Percentiles rank a stretch among this genome's conserved stretches.
Evolutionary conservation across 257 asterid species (phyloP).

Genomic region (Linderniella brevidens): DNA sequence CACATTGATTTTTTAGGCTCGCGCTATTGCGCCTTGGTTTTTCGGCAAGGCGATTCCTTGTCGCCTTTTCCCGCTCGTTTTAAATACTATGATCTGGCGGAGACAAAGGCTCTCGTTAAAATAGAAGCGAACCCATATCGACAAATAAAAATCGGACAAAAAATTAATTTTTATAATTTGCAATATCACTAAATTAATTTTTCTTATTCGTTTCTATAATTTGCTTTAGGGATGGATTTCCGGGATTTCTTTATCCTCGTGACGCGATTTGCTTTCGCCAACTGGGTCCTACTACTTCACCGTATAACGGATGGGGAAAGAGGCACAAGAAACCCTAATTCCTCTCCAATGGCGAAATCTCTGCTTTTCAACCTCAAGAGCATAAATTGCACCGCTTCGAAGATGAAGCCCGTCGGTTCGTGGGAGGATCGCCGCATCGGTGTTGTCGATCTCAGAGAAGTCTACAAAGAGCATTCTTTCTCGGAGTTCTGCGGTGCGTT

Average conservation of each 20-base stretch:
- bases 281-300: conserved; percentile 35
- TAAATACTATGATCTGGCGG: no score
- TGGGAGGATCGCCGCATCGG: conserved; percentile 16
- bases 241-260: conserved; percentile 54
- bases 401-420: conserved; percentile 34
- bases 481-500: conserved; percentile 32
- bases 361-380: conserved; percentile 41
- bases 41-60: no score
- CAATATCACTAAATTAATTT: background rate
- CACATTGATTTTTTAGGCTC: no score
- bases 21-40: no score
- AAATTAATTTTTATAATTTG: no score
- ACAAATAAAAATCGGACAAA: no score
- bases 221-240: conserved; percentile 65
- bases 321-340: conserved; percentile 9
- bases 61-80: no score
- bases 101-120: no score
- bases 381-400: conserved; percentile 23
- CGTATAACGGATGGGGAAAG: conserved; percentile 11
- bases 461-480: conserved; percentile 33
- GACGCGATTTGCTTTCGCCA: conserved; percentile 72
- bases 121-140: no score
- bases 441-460: conserved; percentile 14
- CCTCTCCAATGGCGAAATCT: conserved; percentile 22
- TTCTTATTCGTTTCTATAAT: background rate